Conservation (phyloP, 441 rosid genomes). For the Theobroma grandiflorum region DNA sequence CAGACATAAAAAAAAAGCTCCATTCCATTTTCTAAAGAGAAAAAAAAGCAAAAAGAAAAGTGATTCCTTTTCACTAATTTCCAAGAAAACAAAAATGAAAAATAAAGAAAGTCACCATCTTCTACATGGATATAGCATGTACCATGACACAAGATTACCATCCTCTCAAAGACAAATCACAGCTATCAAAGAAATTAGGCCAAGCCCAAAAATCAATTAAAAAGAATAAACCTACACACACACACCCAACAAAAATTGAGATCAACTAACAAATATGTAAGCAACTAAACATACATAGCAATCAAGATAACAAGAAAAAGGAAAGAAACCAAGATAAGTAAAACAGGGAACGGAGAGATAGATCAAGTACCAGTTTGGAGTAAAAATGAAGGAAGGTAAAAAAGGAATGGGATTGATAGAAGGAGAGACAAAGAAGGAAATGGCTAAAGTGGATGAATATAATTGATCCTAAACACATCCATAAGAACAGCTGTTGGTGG, state of each 20-base stretch:
- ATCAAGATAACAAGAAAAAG: not conserved
- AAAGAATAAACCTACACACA: not conserved
- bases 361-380: conserved; percentile 36
- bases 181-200: not conserved
- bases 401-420: not conserved
- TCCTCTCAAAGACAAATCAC: not conserved
- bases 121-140: not conserved
- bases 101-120: conserved; percentile 23
- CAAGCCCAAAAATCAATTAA: not conserved
- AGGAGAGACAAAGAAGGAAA: not conserved
- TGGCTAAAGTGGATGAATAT: conserved; percentile 20
- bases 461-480: conserved; percentile 23
- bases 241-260: not conserved
- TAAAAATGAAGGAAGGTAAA: not conserved
- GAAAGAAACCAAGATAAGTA: not conserved
- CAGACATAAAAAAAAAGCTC: not conserved
- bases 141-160: not conserved
- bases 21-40: not conserved
- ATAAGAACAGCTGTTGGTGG: conserved; percentile 19
- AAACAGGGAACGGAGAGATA: not conserved
- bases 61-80: conserved; percentile 19
- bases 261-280: conserved; percentile 7
- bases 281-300: not conserved
- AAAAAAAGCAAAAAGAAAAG: not conserved
- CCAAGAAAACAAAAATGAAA: not conserved